Conservation (phyloP, 257 asterid species). For the Fraxinus anomala region DNA sequence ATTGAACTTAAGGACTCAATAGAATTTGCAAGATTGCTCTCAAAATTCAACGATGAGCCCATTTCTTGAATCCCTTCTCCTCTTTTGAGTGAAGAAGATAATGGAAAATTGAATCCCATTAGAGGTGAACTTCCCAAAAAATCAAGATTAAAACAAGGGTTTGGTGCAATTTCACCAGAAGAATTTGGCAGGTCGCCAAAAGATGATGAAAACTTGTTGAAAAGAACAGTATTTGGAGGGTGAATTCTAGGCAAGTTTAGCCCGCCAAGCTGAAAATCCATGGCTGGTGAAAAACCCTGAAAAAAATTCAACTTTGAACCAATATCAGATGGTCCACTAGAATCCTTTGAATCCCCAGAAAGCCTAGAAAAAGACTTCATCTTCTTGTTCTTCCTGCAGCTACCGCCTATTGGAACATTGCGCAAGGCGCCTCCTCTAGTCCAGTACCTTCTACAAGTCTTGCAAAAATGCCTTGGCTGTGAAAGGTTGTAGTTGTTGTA, state of each 20-base stretch:
- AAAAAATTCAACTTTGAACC: conserved; percentile 47
- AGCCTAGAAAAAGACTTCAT: conserved; percentile 41
- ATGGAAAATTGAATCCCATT: conserved; percentile 38
- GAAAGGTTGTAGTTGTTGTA: conserved; percentile 74
- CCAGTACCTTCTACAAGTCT: conserved; percentile 75
- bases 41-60: conserved; percentile 31
- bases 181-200: conserved; percentile 12
- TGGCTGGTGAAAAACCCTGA: conserved; percentile 60
- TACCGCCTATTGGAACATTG: conserved; percentile 75
- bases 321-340: conserved; percentile 37
- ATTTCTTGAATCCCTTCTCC: conserved; percentile 40
- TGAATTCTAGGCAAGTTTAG: conserved; percentile 32
- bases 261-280: conserved; percentile 70
- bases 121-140: conserved; percentile 25
- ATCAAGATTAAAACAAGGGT: conserved; percentile 38
- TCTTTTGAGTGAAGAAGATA: conserved; percentile 36
- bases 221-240: conserved; percentile 19
- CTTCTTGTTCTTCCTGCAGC: conserved; percentile 65
- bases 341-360: conserved; percentile 41
- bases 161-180: conserved; percentile 28
- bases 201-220: conserved; percentile 24
- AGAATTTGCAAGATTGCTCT: conserved; percentile 44
- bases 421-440: conserved; percentile 74
- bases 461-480: conserved; percentile 78
- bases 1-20: conserved; percentile 67